Conservation (phyloP, 2,329 filamentous ascomycete species). For the Blastomyces gilchristii region DNA sequence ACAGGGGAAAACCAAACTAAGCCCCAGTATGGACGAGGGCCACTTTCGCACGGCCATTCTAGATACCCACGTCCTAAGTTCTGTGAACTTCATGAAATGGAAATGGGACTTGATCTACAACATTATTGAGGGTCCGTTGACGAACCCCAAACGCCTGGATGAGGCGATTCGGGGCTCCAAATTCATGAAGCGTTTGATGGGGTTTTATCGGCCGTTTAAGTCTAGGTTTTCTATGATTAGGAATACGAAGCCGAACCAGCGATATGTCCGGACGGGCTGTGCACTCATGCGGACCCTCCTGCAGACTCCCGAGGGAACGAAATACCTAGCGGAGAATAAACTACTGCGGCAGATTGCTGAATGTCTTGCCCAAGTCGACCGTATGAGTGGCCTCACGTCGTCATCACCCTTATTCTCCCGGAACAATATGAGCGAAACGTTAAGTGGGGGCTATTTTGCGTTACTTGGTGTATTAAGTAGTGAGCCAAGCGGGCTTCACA, state of each 20-base stretch:
- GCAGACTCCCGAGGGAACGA: constrained; percentile 72
- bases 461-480: constrained; percentile 81
- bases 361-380: constrained; percentile 89
- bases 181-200: constrained; percentile 87
- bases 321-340: constrained; percentile 84
- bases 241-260: constrained; percentile 86
- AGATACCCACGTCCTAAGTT: constrained; percentile 74
- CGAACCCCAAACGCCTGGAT: constrained; percentile 82
- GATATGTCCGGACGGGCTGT: constrained; percentile 84
- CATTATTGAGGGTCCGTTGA: constrained; percentile 84
- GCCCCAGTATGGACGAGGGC: constrained; percentile 53
- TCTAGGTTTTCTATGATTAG: constrained; percentile 84
- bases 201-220: constrained; percentile 95
- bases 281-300: constrained; percentile 77
- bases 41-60: constrained; percentile 52
- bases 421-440: constrained; percentile 71
- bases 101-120: constrained; percentile 90
- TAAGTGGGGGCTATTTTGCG: constrained; percentile 87
- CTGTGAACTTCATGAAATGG: constrained; percentile 89
- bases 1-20: constrained; percentile 44
- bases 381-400: constrained; percentile 57
- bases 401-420: constrained; percentile 80
- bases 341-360: constrained; percentile 87
- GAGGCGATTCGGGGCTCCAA: constrained; percentile 92
- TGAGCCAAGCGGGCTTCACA: constrained; percentile 69